Percentiles rank a stretch among this genome's conserved stretches.
These are phyloP conservation scores for Kalanchoe fedtschenkoi DNA, from an alignment of 164 flowering plant species.

Conservation along the genomic window DNA sequence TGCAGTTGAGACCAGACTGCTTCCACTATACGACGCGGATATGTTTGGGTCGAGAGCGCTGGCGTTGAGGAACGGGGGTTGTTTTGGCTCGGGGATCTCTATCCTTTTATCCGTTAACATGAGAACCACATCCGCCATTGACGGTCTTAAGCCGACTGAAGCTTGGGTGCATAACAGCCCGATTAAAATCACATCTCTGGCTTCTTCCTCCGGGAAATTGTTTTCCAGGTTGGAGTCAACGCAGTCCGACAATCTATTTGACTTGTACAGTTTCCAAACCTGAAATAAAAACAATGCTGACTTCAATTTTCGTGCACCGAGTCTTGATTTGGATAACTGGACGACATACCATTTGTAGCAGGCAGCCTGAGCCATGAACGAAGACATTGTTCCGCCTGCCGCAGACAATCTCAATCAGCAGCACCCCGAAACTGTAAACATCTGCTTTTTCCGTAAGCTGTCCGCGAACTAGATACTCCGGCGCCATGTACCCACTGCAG, in stretches of 20 bases:
- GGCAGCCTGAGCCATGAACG: conserved; percentile 26
- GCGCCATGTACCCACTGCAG: conserved; percentile 71
- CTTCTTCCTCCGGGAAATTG: conserved; percentile 33
- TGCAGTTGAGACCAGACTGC: conserved; percentile 20
- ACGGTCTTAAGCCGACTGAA: conserved; percentile 46
- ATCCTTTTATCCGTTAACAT: conserved; percentile 34
- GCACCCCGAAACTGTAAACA: conserved; percentile 57
- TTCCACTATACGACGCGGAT: conserved; percentile 19
- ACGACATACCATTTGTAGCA: conserved; percentile 29
- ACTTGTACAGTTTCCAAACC: conserved; percentile 62
- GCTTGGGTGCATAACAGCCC: conserved; percentile 84
- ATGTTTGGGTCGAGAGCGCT: conserved; percentile 15
- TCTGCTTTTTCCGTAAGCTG: conserved; percentile 66
- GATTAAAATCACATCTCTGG: conserved; percentile 43
- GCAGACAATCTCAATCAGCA: conserved; percentile 43
- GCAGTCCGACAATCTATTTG: conserved; percentile 29
- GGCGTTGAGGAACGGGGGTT: conserved; percentile 72
- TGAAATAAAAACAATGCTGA: conserved; percentile 11
- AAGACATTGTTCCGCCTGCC: conserved; percentile 38
- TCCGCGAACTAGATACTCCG: conserved; percentile 56
- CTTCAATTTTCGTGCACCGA: background rate
- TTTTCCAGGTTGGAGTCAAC: conserved; percentile 37
- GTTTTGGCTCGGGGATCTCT: conserved; percentile 49
- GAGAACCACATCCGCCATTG: conserved; percentile 57
- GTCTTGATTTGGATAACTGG: background rate